phyloP scores from a whole-genome alignment of 2,329 filamentous ascomycete species.

The Chaetoscypha palmicola region DNA sequence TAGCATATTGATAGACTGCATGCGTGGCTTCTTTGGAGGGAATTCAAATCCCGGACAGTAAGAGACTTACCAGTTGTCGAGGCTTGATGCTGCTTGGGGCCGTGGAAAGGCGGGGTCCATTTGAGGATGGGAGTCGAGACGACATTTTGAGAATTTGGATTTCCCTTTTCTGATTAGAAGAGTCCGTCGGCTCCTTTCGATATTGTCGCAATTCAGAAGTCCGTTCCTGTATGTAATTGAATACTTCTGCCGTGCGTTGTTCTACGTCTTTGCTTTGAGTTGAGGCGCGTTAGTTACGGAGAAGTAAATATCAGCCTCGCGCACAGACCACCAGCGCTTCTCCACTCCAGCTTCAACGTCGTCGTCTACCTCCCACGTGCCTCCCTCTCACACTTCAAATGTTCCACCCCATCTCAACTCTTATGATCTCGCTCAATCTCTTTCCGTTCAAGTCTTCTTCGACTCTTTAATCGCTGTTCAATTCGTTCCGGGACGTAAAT shows the following conservation, averaged over 20 bases:
- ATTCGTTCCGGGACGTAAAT: too few relatives aligned
- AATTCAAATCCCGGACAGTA: neutral
- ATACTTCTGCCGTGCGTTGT: neutral
- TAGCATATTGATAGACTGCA: too few relatives aligned
- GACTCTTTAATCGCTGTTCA: too few relatives aligned
- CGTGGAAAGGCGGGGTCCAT: conserved; percentile 29
- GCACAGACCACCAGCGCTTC: neutral
- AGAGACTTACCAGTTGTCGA: conserved; percentile 40
- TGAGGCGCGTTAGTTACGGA: neutral
- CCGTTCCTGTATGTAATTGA: neutral
- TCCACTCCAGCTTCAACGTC: too few relatives aligned
- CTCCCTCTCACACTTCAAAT: neutral
- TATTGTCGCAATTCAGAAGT: neutral
- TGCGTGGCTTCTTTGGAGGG: neutral
- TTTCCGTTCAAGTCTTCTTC: too few relatives aligned
- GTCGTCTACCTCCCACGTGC: neutral
- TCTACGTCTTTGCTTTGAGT: neutral
- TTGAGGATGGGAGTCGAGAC: conserved; percentile 23
- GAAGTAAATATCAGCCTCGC: neutral
- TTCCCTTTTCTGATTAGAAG: neutral
- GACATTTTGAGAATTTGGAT: conserved; percentile 16
- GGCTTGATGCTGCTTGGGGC: conserved; percentile 42
- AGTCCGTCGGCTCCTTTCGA: too few relatives aligned
- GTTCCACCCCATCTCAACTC: neutral
- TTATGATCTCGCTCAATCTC: neutral